Evolutionary conservation across 257 asterid species (phyloP).

Genomic region (Solanum medicagineum): DNA sequence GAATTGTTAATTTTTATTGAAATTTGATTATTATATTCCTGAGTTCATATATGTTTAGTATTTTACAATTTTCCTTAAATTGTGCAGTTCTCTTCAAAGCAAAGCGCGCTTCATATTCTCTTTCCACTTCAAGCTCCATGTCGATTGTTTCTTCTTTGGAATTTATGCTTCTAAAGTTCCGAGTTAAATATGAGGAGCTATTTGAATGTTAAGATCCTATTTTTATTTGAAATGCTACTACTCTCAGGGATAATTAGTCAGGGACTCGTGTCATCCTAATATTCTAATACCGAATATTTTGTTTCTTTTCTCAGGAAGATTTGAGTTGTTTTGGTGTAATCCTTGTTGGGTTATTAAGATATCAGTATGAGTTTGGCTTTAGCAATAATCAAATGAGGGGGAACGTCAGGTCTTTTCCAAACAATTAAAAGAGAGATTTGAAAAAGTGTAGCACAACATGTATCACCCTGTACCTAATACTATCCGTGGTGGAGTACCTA

Average conservation of each 20-base stretch:
- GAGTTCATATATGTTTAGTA: not conserved
- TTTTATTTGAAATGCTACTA: not conserved
- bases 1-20: not conserved
- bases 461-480: slow-evolving; percentile 41
- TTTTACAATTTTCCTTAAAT: not conserved
- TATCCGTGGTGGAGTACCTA: slow-evolving; percentile 60
- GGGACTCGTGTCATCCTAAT: not conserved
- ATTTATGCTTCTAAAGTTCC: not conserved
- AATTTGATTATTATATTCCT: not conserved
- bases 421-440: slow-evolving; percentile 14
- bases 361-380: not conserved
- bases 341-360: not conserved
- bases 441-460: slow-evolving; percentile 27
- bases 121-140: not conserved
- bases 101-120: not conserved
- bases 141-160: not conserved
- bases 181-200: not conserved
- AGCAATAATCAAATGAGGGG: not conserved
- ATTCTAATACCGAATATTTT: not conserved
- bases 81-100: not conserved
- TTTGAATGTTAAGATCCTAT: not conserved
- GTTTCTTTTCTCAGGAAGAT: not conserved
- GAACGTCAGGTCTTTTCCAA: not conserved
- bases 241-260: not conserved
- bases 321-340: not conserved